Conservation (phyloP, 257 asterid genomes). For the Marsdenia floribunda region DNA sequence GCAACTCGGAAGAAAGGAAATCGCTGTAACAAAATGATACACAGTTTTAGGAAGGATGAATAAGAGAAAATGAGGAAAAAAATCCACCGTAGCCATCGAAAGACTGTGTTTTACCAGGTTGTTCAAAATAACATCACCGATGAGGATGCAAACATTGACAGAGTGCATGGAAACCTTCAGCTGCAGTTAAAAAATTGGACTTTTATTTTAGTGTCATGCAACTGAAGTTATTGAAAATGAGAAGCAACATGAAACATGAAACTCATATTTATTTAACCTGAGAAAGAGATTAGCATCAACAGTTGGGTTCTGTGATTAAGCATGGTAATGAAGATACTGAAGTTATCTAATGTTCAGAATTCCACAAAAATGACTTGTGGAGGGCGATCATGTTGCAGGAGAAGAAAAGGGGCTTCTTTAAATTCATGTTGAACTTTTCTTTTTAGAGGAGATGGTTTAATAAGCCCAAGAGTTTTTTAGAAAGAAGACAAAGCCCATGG, state of each 20-base stretch:
- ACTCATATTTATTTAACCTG: no score
- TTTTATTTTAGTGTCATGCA: not conserved
- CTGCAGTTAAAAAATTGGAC: conserved; percentile 32
- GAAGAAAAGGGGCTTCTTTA: not conserved
- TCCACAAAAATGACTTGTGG: not conserved
- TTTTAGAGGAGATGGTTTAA: not conserved
- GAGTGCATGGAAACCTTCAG: conserved; percentile 64
- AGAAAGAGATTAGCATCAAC: not conserved
- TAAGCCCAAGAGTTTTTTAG: not conserved
- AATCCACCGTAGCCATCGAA: conserved; percentile 7
- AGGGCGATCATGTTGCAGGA: not conserved
- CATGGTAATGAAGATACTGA: not conserved
- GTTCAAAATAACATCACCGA: conserved; percentile 60
- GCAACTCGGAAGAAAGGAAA: conserved; percentile 87
- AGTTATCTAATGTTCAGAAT: not conserved
- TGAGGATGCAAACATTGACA: conserved; percentile 54
- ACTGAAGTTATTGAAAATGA: not conserved
- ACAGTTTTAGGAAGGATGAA: conserved; percentile 12
- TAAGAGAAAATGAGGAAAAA: not conserved
- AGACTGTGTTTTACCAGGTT: conserved; percentile 43
- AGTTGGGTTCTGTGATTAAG: not conserved
- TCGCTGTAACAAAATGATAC: conserved; percentile 42
- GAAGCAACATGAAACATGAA: no score
- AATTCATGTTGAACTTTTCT: not conserved
- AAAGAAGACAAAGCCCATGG: not conserved